phyloP scores from a whole-genome alignment of 306 rosid genomes.

The Rubus idaeus region DNA sequence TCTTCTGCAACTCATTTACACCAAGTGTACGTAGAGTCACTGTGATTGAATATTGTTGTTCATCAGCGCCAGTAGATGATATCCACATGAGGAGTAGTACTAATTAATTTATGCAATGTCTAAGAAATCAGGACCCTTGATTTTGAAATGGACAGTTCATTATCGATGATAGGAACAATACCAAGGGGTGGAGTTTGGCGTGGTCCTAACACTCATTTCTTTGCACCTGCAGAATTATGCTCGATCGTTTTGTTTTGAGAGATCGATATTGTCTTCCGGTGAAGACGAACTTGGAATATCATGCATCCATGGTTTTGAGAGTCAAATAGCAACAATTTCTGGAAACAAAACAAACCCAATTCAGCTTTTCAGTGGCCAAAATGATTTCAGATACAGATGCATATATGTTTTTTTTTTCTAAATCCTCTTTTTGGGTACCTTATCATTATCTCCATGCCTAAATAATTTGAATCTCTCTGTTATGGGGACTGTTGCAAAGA shows the following conservation, averaged over 20 bases:
- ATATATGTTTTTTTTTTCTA: background rate
- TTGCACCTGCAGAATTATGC: conserved; percentile 19
- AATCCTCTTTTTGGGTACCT: background rate
- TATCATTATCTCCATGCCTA: conserved; percentile 25
- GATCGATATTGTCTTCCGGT: conserved; percentile 26
- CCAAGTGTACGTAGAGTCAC: conserved; percentile 21
- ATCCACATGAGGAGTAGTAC: conserved; percentile 16
- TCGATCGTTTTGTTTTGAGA: conserved; percentile 19
- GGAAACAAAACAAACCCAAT: conserved; percentile 28
- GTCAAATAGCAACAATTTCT: conserved; percentile 23
- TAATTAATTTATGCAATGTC: conserved; percentile 13
- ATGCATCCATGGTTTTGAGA: conserved; percentile 25
- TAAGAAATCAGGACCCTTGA: conserved; percentile 39
- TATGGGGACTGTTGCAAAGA: no score
- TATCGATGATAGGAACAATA: conserved; percentile 57
- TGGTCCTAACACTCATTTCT: conserved; percentile 53
- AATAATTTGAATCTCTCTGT: conserved; percentile 37
- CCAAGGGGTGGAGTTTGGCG: conserved; percentile 57
- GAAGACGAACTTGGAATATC: conserved; percentile 17
- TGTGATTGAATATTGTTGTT: background rate
- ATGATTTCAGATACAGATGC: conserved; percentile 28
- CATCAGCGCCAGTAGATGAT: conserved; percentile 28
- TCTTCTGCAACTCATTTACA: conserved; percentile 9
- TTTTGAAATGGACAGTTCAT: conserved; percentile 56
- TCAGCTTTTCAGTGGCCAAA: conserved; percentile 28